These are phyloP conservation scores for Suillus subluteus DNA, from an alignment of 768 basidiomycete genomes.

Conservation along the genomic window DNA sequence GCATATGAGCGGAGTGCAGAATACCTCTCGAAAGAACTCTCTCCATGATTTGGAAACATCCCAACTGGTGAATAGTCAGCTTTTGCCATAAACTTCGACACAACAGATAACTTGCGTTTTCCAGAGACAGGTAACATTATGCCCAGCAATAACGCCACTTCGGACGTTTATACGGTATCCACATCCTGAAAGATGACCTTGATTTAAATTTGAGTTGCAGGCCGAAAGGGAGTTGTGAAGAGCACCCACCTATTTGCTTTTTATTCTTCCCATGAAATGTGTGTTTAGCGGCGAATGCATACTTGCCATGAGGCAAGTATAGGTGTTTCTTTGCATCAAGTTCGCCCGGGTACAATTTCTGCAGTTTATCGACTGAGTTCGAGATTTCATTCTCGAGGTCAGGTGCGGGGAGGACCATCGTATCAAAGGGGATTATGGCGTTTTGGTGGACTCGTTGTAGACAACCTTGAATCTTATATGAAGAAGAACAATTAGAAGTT, in stretches of 20 bases:
- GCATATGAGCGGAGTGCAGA: background rate
- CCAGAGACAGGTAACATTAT: constrained; percentile 16
- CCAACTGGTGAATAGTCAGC: constrained; percentile 7
- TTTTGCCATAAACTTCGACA: background rate
- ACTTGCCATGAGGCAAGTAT: constrained; percentile 18
- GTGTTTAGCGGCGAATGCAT: constrained; percentile 14
- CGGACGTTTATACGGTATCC: background rate
- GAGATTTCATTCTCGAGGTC: constrained; percentile 1
- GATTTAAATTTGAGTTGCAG: constrained; percentile 1
- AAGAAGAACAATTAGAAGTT: constrained; percentile 1
- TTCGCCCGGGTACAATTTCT: constrained; percentile 10
- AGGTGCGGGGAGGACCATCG: background rate
- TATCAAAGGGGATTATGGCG: background rate
- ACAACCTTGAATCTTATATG: background rate
- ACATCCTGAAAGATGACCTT: background rate
- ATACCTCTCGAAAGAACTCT: constrained; percentile 17
- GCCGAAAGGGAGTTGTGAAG: background rate
- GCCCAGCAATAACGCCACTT: constrained; percentile 14
- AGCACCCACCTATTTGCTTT: constrained; percentile 1
- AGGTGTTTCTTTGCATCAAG: constrained; percentile 14
- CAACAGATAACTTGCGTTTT: constrained; percentile 17
- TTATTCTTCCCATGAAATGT: constrained; percentile 2
- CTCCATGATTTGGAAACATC: constrained; percentile 8
- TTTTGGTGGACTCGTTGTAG: background rate
- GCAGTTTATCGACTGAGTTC: constrained; percentile 7